Percentiles rank a stretch among this genome's conserved stretches.
These are phyloP conservation scores for Spergularia marina DNA, from an alignment of 148 eudicot species.

Conservation along the genomic window DNA sequence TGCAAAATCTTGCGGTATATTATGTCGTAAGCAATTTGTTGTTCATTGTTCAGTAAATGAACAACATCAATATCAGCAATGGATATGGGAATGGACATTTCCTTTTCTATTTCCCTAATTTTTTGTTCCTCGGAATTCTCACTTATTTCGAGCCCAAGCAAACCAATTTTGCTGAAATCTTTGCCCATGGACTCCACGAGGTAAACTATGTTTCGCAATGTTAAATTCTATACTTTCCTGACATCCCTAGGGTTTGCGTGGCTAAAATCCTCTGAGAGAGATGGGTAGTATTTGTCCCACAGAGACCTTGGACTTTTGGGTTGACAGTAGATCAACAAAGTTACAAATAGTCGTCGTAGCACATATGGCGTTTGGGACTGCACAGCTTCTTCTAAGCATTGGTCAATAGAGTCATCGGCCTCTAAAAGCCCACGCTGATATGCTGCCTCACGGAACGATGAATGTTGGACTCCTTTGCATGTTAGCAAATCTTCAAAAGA, in stretches of 20 bases:
- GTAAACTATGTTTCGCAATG: background rate
- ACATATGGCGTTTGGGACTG: background rate
- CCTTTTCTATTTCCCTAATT: no score
- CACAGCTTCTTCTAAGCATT: background rate
- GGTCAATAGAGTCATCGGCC: background rate
- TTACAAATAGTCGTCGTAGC: constrained; percentile 1
- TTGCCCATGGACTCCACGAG: background rate
- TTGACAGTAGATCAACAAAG: background rate
- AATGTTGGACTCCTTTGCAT: no score
- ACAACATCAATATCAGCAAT: background rate
- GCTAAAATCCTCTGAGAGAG: background rate
- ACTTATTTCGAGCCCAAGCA: background rate
- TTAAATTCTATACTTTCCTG: background rate
- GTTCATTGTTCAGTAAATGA: background rate
- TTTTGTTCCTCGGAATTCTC: background rate
- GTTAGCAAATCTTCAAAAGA: no score
- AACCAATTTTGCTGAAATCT: background rate
- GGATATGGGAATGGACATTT: background rate
- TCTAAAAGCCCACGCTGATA: background rate
- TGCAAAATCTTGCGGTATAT: background rate
- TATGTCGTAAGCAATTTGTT: background rate
- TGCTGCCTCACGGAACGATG: background rate
- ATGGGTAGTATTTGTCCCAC: background rate
- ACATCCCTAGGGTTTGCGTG: background rate
- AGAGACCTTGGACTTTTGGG: background rate